phyloP scores from a whole-genome alignment of 805 yeast species.

The Candida sithepensis region DNA sequence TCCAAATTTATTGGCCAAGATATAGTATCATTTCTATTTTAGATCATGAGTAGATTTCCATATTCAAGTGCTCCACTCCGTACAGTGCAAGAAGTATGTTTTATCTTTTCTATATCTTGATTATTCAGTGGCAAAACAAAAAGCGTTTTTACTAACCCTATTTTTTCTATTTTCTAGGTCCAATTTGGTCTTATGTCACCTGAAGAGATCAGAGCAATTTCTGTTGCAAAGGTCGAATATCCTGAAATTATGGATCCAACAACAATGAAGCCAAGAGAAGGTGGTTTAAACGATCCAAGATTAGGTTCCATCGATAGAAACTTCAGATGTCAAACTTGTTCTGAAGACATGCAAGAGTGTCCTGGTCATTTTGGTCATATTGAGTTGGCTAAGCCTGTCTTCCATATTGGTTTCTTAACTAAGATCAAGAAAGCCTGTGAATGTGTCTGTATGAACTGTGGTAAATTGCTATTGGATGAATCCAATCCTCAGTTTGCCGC shows the following conservation, averaged over 20 bases:
- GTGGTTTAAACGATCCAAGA: slow-evolving; percentile 96
- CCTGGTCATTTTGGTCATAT: slow-evolving; percentile 99
- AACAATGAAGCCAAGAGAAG: slow-evolving; percentile 90
- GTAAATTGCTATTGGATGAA: slow-evolving; percentile 87
- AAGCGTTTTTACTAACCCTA: slow-evolving; percentile 10
- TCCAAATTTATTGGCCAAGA: neutral
- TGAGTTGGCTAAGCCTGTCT: slow-evolving; percentile 96
- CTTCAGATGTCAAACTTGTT: slow-evolving; percentile 97
- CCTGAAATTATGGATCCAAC: slow-evolving; percentile 99
- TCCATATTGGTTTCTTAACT: slow-evolving; percentile 92
- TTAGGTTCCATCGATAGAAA: slow-evolving; percentile 96
- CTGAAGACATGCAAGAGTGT: slow-evolving; percentile 98
- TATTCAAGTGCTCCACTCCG: slow-evolving; percentile 98
- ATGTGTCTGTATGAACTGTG: slow-evolving; percentile 98
- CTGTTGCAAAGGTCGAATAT: slow-evolving; percentile 95
- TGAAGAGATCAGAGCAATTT: slow-evolving; percentile 94
- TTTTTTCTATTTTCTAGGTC: slow-evolving; percentile 40
- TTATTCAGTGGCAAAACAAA: too few species aligned
- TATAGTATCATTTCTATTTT: neutral
- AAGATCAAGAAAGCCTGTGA: slow-evolving; percentile 94
- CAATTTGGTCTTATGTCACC: slow-evolving; percentile 98
- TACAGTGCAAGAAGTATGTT: slow-evolving; percentile 86
- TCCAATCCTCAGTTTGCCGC: slow-evolving; percentile 76
- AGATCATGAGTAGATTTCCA: slow-evolving; percentile 54
- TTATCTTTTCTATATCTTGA: neutral